Evolutionary conservation across 179 eudicot species (phyloP).

Genomic region (Spinacia oleracea): DNA sequence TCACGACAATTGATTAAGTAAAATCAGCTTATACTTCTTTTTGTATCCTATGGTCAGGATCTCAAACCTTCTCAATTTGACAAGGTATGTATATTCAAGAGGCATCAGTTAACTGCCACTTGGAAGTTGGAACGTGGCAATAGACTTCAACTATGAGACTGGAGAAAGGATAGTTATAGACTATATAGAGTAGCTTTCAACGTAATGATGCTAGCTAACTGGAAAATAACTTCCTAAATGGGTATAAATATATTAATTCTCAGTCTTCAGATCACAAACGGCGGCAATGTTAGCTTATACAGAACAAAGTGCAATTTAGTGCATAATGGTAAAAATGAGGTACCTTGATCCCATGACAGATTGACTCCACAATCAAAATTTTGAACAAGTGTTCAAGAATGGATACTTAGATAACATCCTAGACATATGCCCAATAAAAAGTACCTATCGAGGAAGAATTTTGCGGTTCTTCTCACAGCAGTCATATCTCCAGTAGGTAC

Average conservation of each 20-base stretch:
- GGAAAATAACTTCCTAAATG: slow-evolving; percentile 3
- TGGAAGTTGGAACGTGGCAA: neutral
- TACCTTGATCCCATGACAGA: neutral
- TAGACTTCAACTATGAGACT: neutral
- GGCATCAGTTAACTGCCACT: neutral
- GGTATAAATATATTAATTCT: neutral
- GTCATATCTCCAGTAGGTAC: slow-evolving; percentile 99
- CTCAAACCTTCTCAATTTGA: neutral
- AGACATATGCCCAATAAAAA: neutral
- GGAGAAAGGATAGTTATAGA: neutral
- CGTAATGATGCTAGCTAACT: neutral
- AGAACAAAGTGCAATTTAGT: slow-evolving; percentile 4
- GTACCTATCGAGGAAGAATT: slow-evolving; percentile 89
- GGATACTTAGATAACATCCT: neutral
- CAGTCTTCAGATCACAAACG: neutral
- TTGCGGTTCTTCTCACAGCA: slow-evolving; percentile 93
- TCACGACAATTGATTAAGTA: slow-evolving; percentile 3
- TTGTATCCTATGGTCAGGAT: neutral
- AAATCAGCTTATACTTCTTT: neutral
- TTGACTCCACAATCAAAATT: neutral
- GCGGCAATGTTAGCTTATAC: slow-evolving; percentile 1
- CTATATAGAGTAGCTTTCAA: neutral
- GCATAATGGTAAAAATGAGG: slow-evolving; percentile 13
- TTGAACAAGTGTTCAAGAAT: no score
- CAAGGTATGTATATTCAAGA: slow-evolving; percentile 4